Base-by-base conservation (phyloP, 2,329 filamentous ascomycete genomes). In the Pseudocercospora macadamiae region DNA sequence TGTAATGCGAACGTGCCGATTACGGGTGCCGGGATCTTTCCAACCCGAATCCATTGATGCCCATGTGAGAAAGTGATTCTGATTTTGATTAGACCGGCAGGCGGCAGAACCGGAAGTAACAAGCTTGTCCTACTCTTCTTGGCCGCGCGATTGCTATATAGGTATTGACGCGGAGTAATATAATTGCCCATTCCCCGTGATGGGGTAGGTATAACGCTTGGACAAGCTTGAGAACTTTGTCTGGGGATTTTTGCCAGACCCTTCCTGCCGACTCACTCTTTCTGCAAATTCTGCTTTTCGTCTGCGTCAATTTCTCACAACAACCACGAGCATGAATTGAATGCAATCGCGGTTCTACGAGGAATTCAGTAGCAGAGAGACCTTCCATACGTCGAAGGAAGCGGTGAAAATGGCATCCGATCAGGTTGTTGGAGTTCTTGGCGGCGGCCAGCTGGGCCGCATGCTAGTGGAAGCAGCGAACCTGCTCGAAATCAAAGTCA, bases 391-490 rank as follows among this genome's bases (percentile, higher is more conserved):
- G 21, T 23, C 47, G 47, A 34, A 49, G 16, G 16, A 32, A 49
- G 1, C 28, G 26, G 47, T 9, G 5, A 54, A 16, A 21, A 66
- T 66, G 64, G 64, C 64, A 23, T 65, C 64, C 2, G 61, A 66
- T 30, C 63, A 61, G 37, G 39, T 61, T 9, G 71, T 78, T 12
- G 76, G 76, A 45, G 69, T 78, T 10, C 70, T 78, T 2, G 76
- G 76, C 39, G 80, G 80, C 39, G 80, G 80, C 67, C 80, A 82
- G 78, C 83, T 99, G 37, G 95, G 93, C 61, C 90, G 91, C 65
- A 97, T 97, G 95, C 85, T 97, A 18, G 89, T 90, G 64, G 91
- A 97, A 79, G 88, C 89, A n/a, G 92, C 93, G 30, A 86, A 88
- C 71, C 79, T 84, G 65, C 83, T 96, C 58, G 91, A 91, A 68